Percentiles rank a stretch among this genome's conserved stretches.
These are phyloP conservation scores for Hypoxylon lenormandii DNA, from an alignment of 495 filamentous ascomycete genomes.

Conservation along the genomic window DNA sequence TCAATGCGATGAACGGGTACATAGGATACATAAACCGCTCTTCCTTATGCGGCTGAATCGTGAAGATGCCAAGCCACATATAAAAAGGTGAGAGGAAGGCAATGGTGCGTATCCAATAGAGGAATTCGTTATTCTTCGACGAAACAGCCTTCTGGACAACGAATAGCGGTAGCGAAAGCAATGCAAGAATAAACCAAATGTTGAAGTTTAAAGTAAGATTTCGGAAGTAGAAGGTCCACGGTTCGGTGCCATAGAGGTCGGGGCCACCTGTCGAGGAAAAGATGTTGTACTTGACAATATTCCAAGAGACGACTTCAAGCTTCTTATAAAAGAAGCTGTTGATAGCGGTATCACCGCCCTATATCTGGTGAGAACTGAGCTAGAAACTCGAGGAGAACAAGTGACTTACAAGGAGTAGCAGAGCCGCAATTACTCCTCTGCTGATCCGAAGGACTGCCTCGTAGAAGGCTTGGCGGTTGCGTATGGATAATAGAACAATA, in stretches of 20 bases:
- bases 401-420: slow-evolving; percentile 75
- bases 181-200: slow-evolving; percentile 85
- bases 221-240: slow-evolving; percentile 94
- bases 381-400: slow-evolving; percentile 2
- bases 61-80: slow-evolving; percentile 93
- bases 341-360: slow-evolving; percentile 66
- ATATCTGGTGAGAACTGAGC: slow-evolving; percentile 28
- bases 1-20: slow-evolving; percentile 92
- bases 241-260: slow-evolving; percentile 94
- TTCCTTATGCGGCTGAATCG: slow-evolving; percentile 93
- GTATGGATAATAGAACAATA: slow-evolving; percentile 62
- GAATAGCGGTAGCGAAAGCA: slow-evolving; percentile 75
- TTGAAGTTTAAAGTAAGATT: slow-evolving; percentile 97
- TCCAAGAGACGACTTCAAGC: slow-evolving; percentile 81
- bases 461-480: slow-evolving; percentile 66
- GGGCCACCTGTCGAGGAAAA: slow-evolving; percentile 84
- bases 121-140: slow-evolving; percentile 57
- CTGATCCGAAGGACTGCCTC: slow-evolving; percentile 68
- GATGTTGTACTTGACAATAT: slow-evolving; percentile 95
- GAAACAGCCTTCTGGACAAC: slow-evolving; percentile 61
- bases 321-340: slow-evolving; percentile 87
- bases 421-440: slow-evolving; percentile 73
- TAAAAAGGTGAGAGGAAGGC: slow-evolving; percentile 87
- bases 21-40: slow-evolving; percentile 98
- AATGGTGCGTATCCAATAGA: slow-evolving; percentile 73